Base-by-base conservation (phyloP, 1,139 yeast species). In the Suhomyces chickasaworum region DNA sequence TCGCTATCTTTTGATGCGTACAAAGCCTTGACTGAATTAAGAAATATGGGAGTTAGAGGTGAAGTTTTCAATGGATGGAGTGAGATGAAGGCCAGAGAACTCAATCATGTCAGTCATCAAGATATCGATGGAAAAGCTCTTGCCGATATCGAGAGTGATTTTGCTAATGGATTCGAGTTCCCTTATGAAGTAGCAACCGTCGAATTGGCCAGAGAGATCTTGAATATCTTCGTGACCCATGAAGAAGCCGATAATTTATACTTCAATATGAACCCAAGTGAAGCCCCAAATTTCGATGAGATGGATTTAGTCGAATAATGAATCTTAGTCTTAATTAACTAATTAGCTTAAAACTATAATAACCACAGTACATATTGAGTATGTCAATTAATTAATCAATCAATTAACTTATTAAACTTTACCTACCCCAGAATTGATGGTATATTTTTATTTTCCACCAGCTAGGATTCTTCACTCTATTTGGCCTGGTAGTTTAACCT, bases 171-270 rank as follows among this genome's bases (percentile, higher is more conserved):
- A 1, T 59, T 83, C 16, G 89, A 83, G 54, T 77, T 80, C 51
- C 77, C 81, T 3, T 85, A 84, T 60, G 85, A 81, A 49, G 77
- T 76, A 44, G 83, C 80, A 44, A 81, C 84, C 17, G 78, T 86
- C 38, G 90, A 84, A 55, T 65, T 84, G 57, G 83, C 95, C 0
- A 73, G 90, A 54, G 89, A 84, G 53, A 77, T 89, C 18, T 68
- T 89, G 47, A 90, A 86, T 46, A 75, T 76, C 35, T 80, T 84
- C 51, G 80, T 84, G 8, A 86, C 89, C 9, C 84, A 84, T 57
- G 89, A 87, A 53, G 95, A 88, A 55, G 90, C 90, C 0, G 96
- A 89, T 61, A 80, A 83, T 46, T 68, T 89, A 48, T 88, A 82
- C 61, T 70, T 78, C 48, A 82, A 86, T 47, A 83, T 86, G 80